Conservation (phyloP, 805 yeast genomes). For the Saccharomycopsis selenospora region DNA sequence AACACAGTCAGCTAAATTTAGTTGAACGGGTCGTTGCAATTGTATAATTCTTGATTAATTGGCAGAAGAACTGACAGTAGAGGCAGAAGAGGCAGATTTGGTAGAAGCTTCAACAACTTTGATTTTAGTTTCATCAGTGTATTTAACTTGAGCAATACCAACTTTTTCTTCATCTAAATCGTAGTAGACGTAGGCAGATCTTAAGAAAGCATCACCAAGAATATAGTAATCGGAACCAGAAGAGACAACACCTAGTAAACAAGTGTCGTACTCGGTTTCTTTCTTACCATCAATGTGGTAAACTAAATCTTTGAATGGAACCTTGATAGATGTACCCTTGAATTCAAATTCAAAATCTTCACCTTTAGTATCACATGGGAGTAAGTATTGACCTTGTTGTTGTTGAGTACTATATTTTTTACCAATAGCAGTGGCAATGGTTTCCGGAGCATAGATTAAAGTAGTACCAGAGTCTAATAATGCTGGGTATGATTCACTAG, state of each 20-base stretch:
- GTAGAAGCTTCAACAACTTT: slow-evolving; percentile 23
- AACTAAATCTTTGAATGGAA: slow-evolving; percentile 16
- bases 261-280: slow-evolving; percentile 6
- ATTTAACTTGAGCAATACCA: slow-evolving; percentile 47
- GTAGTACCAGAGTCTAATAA: slow-evolving; percentile 53
- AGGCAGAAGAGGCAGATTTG: neutral
- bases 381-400: slow-evolving; percentile 13
- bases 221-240: slow-evolving; percentile 24
- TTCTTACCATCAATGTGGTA: slow-evolving; percentile 7
- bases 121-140: slow-evolving; percentile 21
- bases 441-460: slow-evolving; percentile 39
- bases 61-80: neutral
- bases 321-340: slow-evolving; percentile 8
- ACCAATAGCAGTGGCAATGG: slow-evolving; percentile 20
- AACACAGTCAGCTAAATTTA: no score
- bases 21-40: neutral
- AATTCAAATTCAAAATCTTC: slow-evolving; percentile 14
- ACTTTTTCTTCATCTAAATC: slow-evolving; percentile 52
- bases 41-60: neutral
- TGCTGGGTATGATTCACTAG: slow-evolving; percentile 26
- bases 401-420: neutral
- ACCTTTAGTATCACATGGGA: slow-evolving; percentile 15
- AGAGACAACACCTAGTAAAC: slow-evolving; percentile 15
- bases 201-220: slow-evolving; percentile 51
- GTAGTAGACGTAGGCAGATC: slow-evolving; percentile 56